Evolutionary conservation across 768 basidiomycete genomes (phyloP).

Genomic region (Leccinum ochraceum): DNA sequence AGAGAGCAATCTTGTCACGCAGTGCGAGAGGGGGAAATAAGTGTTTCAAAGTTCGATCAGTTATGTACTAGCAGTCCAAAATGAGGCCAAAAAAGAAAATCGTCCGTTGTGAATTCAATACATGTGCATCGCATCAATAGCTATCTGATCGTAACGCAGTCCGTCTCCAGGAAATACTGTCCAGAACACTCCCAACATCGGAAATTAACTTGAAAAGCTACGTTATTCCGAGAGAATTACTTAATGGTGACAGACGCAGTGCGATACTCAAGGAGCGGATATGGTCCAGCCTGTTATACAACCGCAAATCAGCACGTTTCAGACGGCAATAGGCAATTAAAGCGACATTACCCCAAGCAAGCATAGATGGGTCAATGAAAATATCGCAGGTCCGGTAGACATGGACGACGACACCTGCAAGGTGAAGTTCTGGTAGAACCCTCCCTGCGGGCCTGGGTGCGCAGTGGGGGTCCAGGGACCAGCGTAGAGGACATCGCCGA

Average conservation of each 20-base stretch:
- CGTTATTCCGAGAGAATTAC: not conserved
- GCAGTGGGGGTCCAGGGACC: constrained; percentile 29
- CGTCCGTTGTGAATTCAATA: not conserved
- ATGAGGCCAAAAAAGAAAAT: not conserved
- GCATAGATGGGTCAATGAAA: constrained; percentile 33
- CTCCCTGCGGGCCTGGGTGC: constrained; percentile 13
- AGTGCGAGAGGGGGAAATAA: not conserved
- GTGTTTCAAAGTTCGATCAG: not conserved
- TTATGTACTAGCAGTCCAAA: not conserved
- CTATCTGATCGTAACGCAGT: not conserved
- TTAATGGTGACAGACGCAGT: constrained; percentile 15
- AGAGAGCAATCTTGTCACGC: not conserved
- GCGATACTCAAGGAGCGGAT: constrained; percentile 32
- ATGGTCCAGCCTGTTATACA: constrained; percentile 25
- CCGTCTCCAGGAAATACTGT: not conserved
- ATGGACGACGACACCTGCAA: constrained; percentile 14
- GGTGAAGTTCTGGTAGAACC: constrained; percentile 33
- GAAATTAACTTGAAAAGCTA: not conserved
- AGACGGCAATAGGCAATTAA: not conserved
- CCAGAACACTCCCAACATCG: not conserved
- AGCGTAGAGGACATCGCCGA: constrained; percentile 31
- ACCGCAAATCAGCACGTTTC: not conserved
- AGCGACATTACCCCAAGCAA: constrained; percentile 30
- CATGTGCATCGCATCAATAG: not conserved
- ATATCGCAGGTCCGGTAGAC: constrained; percentile 24